phyloP scores from a whole-genome alignment of 176 grass and related monocot species.

The Elymus sibiricus region DNA sequence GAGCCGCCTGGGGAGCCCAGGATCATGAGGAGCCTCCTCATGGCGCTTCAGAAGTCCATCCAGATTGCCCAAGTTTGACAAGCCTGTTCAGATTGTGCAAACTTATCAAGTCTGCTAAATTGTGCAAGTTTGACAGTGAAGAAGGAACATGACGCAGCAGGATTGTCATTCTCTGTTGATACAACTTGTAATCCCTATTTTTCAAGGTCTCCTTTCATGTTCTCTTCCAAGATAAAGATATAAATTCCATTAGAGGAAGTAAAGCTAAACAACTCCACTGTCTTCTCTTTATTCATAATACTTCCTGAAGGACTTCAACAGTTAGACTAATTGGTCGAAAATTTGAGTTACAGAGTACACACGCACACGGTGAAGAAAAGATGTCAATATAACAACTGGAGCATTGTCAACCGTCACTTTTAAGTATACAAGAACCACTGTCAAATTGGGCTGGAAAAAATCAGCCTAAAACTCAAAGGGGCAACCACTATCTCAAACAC shows the following conservation, averaged over 20 bases:
- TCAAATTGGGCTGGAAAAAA: constrained; percentile 30
- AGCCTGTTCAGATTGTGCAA: constrained; percentile 36
- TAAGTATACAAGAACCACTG: constrained; percentile 37
- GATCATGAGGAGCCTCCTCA: constrained; percentile 86
- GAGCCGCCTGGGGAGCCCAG: constrained; percentile 75
- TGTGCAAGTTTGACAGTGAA: constrained; percentile 40
- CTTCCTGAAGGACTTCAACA: neutral
- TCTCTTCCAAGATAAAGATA: neutral
- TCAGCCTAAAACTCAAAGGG: constrained; percentile 30
- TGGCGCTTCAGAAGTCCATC: constrained; percentile 72
- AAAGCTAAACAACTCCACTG: neutral
- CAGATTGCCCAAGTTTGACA: constrained; percentile 58
- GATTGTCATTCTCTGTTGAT: neutral
- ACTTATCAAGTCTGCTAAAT: constrained; percentile 31
- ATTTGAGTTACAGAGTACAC: constrained; percentile 11
- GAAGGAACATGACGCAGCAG: neutral
- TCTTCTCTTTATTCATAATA: constrained; percentile 16
- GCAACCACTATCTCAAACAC: constrained; percentile 16
- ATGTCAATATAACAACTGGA: constrained; percentile 27
- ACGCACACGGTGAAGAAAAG: neutral
- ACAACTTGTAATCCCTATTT: neutral
- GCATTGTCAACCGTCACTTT: constrained; percentile 13
- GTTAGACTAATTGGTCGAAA: neutral
- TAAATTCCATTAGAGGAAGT: neutral
- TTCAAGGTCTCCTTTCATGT: neutral